These are phyloP conservation scores for Gossypium turneri DNA, from an alignment of 345 rosid genomes.

Conservation along the genomic window DNA sequence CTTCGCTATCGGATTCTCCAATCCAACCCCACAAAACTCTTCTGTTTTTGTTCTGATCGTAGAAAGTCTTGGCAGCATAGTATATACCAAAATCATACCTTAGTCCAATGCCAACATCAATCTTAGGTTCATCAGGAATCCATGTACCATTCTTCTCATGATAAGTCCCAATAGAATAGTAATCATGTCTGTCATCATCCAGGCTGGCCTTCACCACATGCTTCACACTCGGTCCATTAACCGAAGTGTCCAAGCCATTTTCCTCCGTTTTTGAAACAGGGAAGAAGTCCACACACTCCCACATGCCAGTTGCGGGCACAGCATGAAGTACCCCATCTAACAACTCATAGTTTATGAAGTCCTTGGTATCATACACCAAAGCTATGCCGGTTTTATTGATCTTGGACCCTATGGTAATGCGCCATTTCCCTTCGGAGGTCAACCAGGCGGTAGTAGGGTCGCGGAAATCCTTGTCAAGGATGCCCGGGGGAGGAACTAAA, in stretches of 20 bases:
- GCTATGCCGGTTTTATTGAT: slow-evolving; percentile 62
- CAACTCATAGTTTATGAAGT: slow-evolving; percentile 49
- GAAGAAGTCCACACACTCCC: slow-evolving; percentile 82
- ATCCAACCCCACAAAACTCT: slow-evolving; percentile 78
- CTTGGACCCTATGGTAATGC: slow-evolving; percentile 70
- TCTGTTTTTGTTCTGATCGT: slow-evolving; percentile 45
- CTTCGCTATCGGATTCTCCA: slow-evolving; percentile 59
- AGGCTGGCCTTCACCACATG: slow-evolving; percentile 61
- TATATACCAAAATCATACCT: slow-evolving; percentile 66
- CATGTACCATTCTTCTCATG: slow-evolving; percentile 38
- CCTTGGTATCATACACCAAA: slow-evolving; percentile 68
- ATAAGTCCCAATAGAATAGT: slow-evolving; percentile 61
- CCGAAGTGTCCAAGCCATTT: slow-evolving; percentile 54
- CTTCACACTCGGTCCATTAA: slow-evolving; percentile 41
- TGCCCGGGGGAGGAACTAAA: slow-evolving; percentile 66
- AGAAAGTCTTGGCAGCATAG: slow-evolving; percentile 72
- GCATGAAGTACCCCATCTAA: slow-evolving; percentile 43
- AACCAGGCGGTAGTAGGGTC: slow-evolving; percentile 97
- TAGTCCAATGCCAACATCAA: slow-evolving; percentile 62
- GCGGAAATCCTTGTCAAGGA: slow-evolving; percentile 63
- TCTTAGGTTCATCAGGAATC: slow-evolving; percentile 47
- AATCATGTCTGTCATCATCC: slow-evolving; percentile 59
- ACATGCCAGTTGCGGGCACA: slow-evolving; percentile 81
- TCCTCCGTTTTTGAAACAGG: slow-evolving; percentile 38
- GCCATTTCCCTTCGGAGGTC: slow-evolving; percentile 76